Evolutionary conservation across 2,329 filamentous ascomycete genomes (phyloP).

Genomic region (Phaeosphaeria sp.): DNA sequence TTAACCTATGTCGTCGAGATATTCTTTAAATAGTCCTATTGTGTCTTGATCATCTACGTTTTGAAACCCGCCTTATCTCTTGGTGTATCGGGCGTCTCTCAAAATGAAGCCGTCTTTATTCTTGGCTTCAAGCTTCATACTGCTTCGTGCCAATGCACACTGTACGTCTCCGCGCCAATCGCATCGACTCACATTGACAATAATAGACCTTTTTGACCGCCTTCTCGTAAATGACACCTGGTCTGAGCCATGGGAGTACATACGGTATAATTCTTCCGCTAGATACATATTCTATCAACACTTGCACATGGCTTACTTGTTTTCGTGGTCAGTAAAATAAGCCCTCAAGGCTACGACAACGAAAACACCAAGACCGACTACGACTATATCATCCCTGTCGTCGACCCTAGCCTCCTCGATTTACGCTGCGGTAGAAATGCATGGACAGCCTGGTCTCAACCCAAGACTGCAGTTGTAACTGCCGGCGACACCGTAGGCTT

Average conservation of each 20-base stretch:
- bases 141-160: no score
- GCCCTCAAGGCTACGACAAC: slow-evolving; percentile 1
- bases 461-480: slow-evolving; percentile 15
- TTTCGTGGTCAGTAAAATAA: slow-evolving; percentile 8
- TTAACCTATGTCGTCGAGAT: no score
- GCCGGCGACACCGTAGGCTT: slow-evolving; percentile 22
- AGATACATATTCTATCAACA: neutral
- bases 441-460: slow-evolving; percentile 10
- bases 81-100: no score
- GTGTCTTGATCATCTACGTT: no score
- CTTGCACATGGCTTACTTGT: neutral
- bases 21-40: no score
- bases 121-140: no score
- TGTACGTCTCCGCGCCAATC: no score
- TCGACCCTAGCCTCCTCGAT: slow-evolving; percentile 11
- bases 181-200: no score
- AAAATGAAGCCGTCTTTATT: no score
- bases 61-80: no score
- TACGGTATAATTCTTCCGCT: slow-evolving; percentile 10
- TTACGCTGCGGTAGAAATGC: slow-evolving; percentile 18
- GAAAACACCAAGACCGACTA: slow-evolving; percentile 6
- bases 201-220: slow-evolving; percentile 19
- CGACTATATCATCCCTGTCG: slow-evolving; percentile 12
- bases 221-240: slow-evolving; percentile 18
- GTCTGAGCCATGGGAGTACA: slow-evolving; percentile 22